These are phyloP conservation scores for Phytophthora melonis DNA, from an alignment of 352 stramenopile genomes.

Conservation along the genomic window DNA sequence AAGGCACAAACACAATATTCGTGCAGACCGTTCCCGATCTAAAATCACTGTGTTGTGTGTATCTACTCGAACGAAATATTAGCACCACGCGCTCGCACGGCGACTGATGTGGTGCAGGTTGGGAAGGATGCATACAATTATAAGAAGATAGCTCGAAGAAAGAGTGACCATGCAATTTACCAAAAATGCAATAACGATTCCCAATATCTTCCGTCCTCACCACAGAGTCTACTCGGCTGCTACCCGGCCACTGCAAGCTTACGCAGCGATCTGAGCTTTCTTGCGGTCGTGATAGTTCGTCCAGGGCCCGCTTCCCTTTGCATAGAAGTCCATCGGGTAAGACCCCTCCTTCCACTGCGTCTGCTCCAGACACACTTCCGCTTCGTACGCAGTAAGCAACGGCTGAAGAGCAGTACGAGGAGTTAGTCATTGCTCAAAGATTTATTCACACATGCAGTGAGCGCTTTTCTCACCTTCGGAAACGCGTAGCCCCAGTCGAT, in stretches of 20 bases:
- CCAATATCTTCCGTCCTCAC: conserved; percentile 1
- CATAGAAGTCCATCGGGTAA: conserved; percentile 99
- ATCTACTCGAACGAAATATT: neutral
- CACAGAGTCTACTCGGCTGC: neutral
- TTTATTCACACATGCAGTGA: too few relatives aligned
- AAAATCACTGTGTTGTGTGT: too few relatives aligned
- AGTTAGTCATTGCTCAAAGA: too few relatives aligned
- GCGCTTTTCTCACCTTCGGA: conserved; percentile 61
- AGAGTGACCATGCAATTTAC: conserved; percentile 33
- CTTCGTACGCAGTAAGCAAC: conserved; percentile 97
- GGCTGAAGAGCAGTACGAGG: conserved; percentile 52
- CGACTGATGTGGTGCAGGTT: conserved; percentile 7
- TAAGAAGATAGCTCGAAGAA: conserved; percentile 22
- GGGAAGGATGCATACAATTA: conserved; percentile 27
- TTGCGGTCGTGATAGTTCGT: conserved; percentile 95
- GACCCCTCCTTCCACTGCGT: conserved; percentile 83
- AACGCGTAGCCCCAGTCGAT: conserved; percentile 99
- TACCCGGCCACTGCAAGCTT: neutral
- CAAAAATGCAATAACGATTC: conserved; percentile 31
- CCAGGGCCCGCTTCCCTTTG: conserved; percentile 95
- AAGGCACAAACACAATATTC: neutral
- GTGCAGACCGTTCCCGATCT: too few relatives aligned
- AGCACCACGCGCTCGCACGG: conserved; percentile 33
- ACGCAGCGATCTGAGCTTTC: conserved; percentile 29
- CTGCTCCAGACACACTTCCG: conserved; percentile 95